Evolutionary conservation across 768 basidiomycete genomes (phyloP).

Genomic region (Collybia nuda): DNA sequence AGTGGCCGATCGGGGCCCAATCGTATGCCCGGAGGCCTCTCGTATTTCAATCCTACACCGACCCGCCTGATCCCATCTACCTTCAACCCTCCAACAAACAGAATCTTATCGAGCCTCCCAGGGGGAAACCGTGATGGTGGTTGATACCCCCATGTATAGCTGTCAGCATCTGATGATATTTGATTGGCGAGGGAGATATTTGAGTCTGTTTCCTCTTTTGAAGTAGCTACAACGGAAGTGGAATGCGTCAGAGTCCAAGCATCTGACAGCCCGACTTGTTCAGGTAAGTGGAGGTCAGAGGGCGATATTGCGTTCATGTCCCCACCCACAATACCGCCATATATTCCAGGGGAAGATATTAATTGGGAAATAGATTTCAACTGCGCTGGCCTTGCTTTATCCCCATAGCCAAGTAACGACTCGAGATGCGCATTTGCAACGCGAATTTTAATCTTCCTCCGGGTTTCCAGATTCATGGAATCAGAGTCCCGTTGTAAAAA

Average conservation of each 20-base stretch:
- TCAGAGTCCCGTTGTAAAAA: slow-evolving; percentile 12
- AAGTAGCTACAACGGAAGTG: too few relatives aligned
- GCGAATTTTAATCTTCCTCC: too few relatives aligned
- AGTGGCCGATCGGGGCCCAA: too few relatives aligned
- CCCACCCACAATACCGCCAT: slow-evolving; percentile 45
- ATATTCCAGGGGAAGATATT: slow-evolving; percentile 13
- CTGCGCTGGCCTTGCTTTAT: too few relatives aligned
- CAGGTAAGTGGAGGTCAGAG: slow-evolving; percentile 31
- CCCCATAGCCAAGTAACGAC: too few relatives aligned
- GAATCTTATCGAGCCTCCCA: slow-evolving; percentile 44
- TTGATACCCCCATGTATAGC: slow-evolving; percentile 52
- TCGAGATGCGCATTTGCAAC: too few relatives aligned
- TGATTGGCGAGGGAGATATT: too few relatives aligned
- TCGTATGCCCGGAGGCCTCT: slow-evolving; percentile 15
- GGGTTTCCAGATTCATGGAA: too few relatives aligned
- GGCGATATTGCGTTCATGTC: slow-evolving; percentile 51
- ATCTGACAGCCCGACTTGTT: slow-evolving; percentile 38
- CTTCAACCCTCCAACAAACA: slow-evolving; percentile 33
- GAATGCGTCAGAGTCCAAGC: slow-evolving; percentile 29
- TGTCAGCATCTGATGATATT: slow-evolving; percentile 13
- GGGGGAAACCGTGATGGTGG: slow-evolving; percentile 30
- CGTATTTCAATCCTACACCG: slow-evolving; percentile 16
- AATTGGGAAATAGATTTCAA: too few relatives aligned
- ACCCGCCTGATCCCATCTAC: slow-evolving; percentile 18
- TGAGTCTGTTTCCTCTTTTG: too few relatives aligned